Conservation (phyloP, 1,284 basidiomycete species). For the Cryptococcus neoformans region DNA sequence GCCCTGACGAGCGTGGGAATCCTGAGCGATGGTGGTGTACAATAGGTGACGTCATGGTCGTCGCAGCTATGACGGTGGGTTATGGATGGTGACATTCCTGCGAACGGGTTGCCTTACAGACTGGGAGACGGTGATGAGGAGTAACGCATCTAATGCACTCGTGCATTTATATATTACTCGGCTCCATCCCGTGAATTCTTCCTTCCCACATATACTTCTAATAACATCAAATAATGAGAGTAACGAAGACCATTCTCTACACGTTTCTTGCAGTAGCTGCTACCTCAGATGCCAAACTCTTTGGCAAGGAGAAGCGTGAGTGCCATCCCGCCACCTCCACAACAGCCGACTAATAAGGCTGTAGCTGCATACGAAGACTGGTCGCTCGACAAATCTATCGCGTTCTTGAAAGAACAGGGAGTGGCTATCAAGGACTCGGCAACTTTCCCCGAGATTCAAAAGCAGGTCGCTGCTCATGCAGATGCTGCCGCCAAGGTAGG, state of each 20-base stretch:
- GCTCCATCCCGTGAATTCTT: conserved; percentile 1
- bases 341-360: not conserved
- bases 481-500: conserved; percentile 52
- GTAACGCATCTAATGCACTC: not conserved
- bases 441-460: conserved; percentile 44
- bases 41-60: too few relatives aligned
- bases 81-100: too few relatives aligned
- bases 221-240: conserved; percentile 7
- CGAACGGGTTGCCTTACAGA: too few relatives aligned
- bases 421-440: conserved; percentile 59
- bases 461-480: conserved; percentile 55
- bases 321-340: not conserved
- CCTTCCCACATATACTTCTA: conserved; percentile 20
- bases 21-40: too few relatives aligned
- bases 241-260: conserved; percentile 20
- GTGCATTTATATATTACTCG: not conserved
- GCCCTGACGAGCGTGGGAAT: too few relatives aligned
- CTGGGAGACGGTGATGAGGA: too few relatives aligned
- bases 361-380: conserved; percentile 59
- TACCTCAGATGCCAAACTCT: conserved; percentile 39
- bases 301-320: conserved; percentile 44
- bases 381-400: conserved; percentile 61
- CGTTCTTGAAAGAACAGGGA: conserved; percentile 70
- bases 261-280: conserved; percentile 27
- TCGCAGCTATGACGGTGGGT: too few relatives aligned